These are phyloP conservation scores for sweet orange (Citrus sinensis) DNA, from an alignment of 345 rosid genomes.

Conservation along the genomic window DVS_A1.0 CM039161.1:19124001-19124500, in stretches of 20 bases:
- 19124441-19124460: background rate
- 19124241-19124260: background rate
- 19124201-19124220: background rate
- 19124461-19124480: background rate
- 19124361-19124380: background rate
- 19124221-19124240: too few relatives aligned
- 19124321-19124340: background rate
- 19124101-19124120: too few relatives aligned
- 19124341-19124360: background rate
- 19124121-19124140: too few relatives aligned
- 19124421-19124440: background rate
- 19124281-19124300: too few relatives aligned
- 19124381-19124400: background rate
- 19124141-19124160: background rate
- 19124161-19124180: background rate
- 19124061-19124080: background rate
- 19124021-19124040: background rate
- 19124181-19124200: background rate
- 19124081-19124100: too few relatives aligned
- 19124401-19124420: background rate
- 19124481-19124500: too few relatives aligned
- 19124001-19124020: background rate
- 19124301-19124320: background rate
- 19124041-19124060: background rate
- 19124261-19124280: background rate